These are phyloP conservation scores for Dalbergia cochinchinensis DNA, from an alignment of 306 rosid species.

Conservation along the genomic window DNA sequence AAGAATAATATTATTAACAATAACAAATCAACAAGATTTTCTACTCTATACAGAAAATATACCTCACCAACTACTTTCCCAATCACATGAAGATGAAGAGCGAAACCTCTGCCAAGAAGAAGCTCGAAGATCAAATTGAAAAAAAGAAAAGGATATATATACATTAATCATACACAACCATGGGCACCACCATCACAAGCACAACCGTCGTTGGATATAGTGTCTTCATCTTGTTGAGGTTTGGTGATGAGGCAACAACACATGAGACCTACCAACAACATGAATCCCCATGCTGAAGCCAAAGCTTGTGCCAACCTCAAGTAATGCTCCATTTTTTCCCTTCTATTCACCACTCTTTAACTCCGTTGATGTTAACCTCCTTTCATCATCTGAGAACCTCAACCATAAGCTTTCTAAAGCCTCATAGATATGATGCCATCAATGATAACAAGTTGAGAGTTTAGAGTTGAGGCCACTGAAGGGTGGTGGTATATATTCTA, in stretches of 20 bases:
- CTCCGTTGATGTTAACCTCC: neutral
- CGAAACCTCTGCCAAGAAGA: neutral
- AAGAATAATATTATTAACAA: neutral
- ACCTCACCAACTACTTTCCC: neutral
- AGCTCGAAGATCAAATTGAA: neutral
- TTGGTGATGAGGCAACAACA: slow-evolving; percentile 72
- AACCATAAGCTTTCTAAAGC: neutral
- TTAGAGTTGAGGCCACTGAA: neutral
- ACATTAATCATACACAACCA: slow-evolving; percentile 53
- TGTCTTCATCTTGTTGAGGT: slow-evolving; percentile 49
- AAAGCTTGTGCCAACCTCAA: slow-evolving; percentile 62
- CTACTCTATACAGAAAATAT: neutral
- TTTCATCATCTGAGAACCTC: neutral
- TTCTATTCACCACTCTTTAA: neutral
- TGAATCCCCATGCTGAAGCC: slow-evolving; percentile 64
- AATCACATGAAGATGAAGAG: neutral
- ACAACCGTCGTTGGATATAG: slow-evolving; percentile 48
- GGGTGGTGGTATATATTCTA: slow-evolving; percentile 39
- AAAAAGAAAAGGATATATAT: neutral
- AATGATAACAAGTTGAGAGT: neutral
- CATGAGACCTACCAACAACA: slow-evolving; percentile 62
- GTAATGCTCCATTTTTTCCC: slow-evolving; percentile 47
- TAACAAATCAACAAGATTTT: neutral
- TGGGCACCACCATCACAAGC: slow-evolving; percentile 64
- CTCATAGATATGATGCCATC: neutral